These are phyloP conservation scores for Neonectria hederae DNA, from an alignment of 2,329 filamentous ascomycete genomes.

Conservation along the genomic window DNA sequence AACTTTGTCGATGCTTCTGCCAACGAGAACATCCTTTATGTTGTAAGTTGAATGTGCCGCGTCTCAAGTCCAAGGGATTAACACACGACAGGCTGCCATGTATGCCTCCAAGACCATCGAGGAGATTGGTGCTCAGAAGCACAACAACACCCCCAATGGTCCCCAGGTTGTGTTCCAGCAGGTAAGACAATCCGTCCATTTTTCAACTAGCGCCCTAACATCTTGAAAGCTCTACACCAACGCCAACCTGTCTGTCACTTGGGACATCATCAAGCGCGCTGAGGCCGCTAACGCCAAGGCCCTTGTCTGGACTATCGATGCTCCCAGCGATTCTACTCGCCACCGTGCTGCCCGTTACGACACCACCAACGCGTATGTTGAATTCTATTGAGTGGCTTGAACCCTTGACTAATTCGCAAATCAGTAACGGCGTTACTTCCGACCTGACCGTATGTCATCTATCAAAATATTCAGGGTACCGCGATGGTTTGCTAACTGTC, in stretches of 20 bases:
- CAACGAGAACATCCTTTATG: slow-evolving; percentile 57
- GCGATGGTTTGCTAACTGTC: neutral
- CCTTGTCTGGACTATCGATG: slow-evolving; percentile 51
- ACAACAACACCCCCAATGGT: slow-evolving; percentile 37
- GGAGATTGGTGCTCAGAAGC: slow-evolving; percentile 45
- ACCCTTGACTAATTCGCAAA: slow-evolving; percentile 5
- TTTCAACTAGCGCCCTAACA: rapidly evolving
- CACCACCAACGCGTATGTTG: slow-evolving; percentile 36
- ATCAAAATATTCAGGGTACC: neutral
- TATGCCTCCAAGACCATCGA: slow-evolving; percentile 49
- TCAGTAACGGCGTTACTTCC: slow-evolving; percentile 36
- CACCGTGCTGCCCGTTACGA: slow-evolving; percentile 41
- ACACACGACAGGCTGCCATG: slow-evolving; percentile 36
- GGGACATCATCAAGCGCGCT: slow-evolving; percentile 46
- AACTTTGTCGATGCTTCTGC: slow-evolving; percentile 58
- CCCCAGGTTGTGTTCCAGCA: slow-evolving; percentile 48
- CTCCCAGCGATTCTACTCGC: slow-evolving; percentile 34
- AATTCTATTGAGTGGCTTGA: too few species aligned
- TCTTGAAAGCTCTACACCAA: slow-evolving; percentile 44
- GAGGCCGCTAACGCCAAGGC: slow-evolving; percentile 49
- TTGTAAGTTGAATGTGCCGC: slow-evolving; percentile 35
- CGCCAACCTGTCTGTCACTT: slow-evolving; percentile 46
- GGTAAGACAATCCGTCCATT: slow-evolving; percentile 17
- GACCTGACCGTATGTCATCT: slow-evolving; percentile 29
- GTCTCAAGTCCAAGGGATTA: rapidly evolving